Evolutionary conservation across 805 yeast species (phyloP), one percentile per base, ranked within the genome.

Genomic region (Osmozyma mogii): DNA sequence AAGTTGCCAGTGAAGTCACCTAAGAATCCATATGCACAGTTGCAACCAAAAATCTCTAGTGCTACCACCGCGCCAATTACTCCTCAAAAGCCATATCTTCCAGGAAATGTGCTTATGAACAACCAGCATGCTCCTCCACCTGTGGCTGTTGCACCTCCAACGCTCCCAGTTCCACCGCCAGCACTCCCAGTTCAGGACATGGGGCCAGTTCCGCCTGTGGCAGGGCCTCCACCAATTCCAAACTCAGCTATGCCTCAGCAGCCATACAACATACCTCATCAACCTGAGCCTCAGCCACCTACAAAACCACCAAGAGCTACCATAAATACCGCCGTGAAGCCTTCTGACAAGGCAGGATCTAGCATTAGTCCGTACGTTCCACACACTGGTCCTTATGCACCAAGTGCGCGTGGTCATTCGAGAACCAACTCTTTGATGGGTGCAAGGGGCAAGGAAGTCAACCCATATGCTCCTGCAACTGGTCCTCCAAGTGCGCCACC

Each of bases 321-420:
- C 25, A 10, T 21, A 9, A 18, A 18, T 9, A 8, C 20, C 7
- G 9, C 20, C 9, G 7, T 9, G 7, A 18, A 18, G 7, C 7
- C 9, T 18, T 7, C 20, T 9, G 20, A 7, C 20, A 18, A 18
- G 15, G 22, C 9, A 10, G 39, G 43, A 24, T 40, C 57, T 15
- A 38, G 49, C 18, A 32, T 48, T 13, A 59, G 66, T 32, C 68
- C 68, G 3, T 63, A 63, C 37, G 61, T 63, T 8, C 70, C 70
- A 1, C 50, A 53, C 27, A 49, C 64, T 8, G 70, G 70, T 6
- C 70, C 68, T 3, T 63, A 63, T 34, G 68, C 61, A 6, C 70
- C 70, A 4, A 46, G 48, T 22, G 44, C 38, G 18, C 51, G 54
- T 27, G 48, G 58, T 0, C 68, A 61, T 35, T 60, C 67, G 5